Conservation (phyloP, 768 basidiomycete genomes). For the Xerocomellus dryophilus region DNA sequence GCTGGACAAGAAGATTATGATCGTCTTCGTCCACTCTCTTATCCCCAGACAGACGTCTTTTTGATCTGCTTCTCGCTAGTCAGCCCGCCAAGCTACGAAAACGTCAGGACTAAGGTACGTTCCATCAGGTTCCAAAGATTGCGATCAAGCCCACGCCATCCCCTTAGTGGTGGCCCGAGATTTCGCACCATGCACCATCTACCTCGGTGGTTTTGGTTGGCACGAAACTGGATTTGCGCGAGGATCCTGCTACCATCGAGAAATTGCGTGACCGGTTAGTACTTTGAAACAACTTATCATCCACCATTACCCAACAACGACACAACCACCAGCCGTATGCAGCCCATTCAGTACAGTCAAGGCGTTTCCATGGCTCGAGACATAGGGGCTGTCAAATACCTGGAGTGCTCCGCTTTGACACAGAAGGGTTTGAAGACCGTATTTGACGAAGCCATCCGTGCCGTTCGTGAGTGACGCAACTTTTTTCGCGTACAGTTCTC, state of each 20-base stretch:
- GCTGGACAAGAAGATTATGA: slow-evolving; percentile 99
- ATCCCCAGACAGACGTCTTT: slow-evolving; percentile 99
- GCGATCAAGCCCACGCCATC: slow-evolving; percentile 5
- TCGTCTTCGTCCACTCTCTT: slow-evolving; percentile 94
- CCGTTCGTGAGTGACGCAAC: slow-evolving; percentile 68
- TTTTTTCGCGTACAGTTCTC: slow-evolving; percentile 3
- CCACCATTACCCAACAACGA: slow-evolving; percentile 5
- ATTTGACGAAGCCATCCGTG: slow-evolving; percentile 98
- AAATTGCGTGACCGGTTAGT: slow-evolving; percentile 85
- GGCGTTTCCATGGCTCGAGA: slow-evolving; percentile 91
- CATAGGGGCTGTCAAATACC: slow-evolving; percentile 92
- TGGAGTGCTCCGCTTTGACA: slow-evolving; percentile 94
- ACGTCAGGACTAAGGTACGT: slow-evolving; percentile 93
- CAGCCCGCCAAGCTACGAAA: slow-evolving; percentile 97
- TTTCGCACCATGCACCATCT: slow-evolving; percentile 94
- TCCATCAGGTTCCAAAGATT: not conserved
- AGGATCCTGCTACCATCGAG: slow-evolving; percentile 89
- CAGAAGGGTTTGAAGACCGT: slow-evolving; percentile 99
- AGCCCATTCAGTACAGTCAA: slow-evolving; percentile 88
- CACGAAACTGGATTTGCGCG: slow-evolving; percentile 95
- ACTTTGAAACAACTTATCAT: slow-evolving; percentile 5
- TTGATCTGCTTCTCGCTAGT: slow-evolving; percentile 99
- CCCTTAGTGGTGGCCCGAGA: slow-evolving; percentile 90
- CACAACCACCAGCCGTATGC: slow-evolving; percentile 67
- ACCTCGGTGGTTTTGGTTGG: slow-evolving; percentile 93